phyloP scores from a whole-genome alignment of 192 early-diverging fungal genomes.

The Coemansia sp. region DNA sequence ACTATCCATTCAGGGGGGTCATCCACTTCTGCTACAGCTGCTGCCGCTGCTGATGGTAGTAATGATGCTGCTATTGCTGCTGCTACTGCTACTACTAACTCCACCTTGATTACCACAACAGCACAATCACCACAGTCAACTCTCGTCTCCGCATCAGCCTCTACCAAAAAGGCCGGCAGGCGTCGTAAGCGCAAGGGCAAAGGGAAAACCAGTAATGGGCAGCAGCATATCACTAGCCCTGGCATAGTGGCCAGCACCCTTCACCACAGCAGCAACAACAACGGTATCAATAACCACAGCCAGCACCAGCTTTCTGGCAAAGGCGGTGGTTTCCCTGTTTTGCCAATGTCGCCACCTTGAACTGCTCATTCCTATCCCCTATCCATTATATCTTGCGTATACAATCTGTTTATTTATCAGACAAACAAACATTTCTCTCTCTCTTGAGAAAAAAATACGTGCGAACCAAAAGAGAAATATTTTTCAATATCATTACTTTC shows the following conservation, averaged over 20 bases:
- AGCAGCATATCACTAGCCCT: too few relatives aligned
- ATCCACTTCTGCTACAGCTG: background rate
- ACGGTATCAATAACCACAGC: too few relatives aligned
- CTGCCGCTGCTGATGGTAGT: background rate
- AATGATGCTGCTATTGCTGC: background rate
- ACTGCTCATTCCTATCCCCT: too few relatives aligned
- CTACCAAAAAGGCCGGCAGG: slow-evolving; percentile 1
- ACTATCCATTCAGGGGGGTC: slow-evolving; percentile 3
- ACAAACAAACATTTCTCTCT: background rate
- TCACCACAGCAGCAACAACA: too few relatives aligned
- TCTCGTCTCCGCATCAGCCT: background rate
- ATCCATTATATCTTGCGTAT: background rate
- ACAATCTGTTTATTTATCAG: slow-evolving; percentile 1
- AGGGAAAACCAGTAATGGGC: background rate
- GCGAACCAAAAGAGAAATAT: background rate
- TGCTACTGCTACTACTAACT: slow-evolving; percentile 7
- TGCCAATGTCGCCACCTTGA: slow-evolving; percentile 41
- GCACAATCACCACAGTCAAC: background rate
- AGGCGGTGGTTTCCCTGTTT: slow-evolving; percentile 19
- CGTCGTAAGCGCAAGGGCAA: slow-evolving; percentile 7
- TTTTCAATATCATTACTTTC: background rate
- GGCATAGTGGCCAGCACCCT: too few relatives aligned
- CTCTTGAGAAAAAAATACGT: background rate
- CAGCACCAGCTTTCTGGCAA: background rate
- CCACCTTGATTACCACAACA: background rate